phyloP scores from a whole-genome alignment of 768 basidiomycete genomes.

The Brasilioporus rufonigricans region DNA sequence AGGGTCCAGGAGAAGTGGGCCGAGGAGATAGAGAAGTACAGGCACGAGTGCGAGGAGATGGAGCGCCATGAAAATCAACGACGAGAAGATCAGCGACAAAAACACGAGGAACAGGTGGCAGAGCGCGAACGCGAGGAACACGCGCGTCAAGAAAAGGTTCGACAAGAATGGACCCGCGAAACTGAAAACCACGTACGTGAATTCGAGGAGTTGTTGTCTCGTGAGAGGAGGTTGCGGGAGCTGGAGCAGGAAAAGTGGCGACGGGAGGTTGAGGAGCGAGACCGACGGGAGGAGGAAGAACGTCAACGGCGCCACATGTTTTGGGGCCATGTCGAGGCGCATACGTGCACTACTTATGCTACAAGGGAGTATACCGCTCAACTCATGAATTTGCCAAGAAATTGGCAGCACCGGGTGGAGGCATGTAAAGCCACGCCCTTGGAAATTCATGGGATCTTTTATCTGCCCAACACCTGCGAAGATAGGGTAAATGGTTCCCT shows the following conservation, averaged over 20 bases:
- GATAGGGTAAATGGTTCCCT: constrained; percentile 14
- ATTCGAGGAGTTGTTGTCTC: too few relatives aligned
- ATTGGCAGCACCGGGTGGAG: constrained; percentile 16
- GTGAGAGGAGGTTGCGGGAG: not conserved
- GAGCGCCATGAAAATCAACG: too few relatives aligned
- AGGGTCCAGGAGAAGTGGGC: too few relatives aligned
- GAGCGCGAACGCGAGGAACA: too few relatives aligned
- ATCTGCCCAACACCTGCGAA: constrained; percentile 22
- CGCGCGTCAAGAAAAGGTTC: too few relatives aligned
- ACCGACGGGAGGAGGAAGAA: constrained; percentile 23
- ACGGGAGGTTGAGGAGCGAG: constrained; percentile 4
- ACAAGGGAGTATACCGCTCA: constrained; percentile 30
- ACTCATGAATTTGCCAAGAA: constrained; percentile 27
- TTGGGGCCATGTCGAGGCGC: constrained; percentile 17
- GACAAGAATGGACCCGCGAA: too few relatives aligned
- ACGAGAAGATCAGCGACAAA: too few relatives aligned
- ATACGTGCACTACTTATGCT: constrained; percentile 26
- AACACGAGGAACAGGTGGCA: too few relatives aligned
- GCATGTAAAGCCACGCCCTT: constrained; percentile 23
- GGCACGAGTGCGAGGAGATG: constrained; percentile 21
- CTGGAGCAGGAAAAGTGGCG: not conserved
- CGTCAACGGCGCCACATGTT: constrained; percentile 23
- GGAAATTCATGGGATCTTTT: constrained; percentile 18
- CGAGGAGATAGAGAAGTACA: too few relatives aligned
- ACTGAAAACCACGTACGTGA: too few relatives aligned